Base-by-base conservation (phyloP, 768 basidiomycete species). In the Psilocybe tampanensis region DNA sequence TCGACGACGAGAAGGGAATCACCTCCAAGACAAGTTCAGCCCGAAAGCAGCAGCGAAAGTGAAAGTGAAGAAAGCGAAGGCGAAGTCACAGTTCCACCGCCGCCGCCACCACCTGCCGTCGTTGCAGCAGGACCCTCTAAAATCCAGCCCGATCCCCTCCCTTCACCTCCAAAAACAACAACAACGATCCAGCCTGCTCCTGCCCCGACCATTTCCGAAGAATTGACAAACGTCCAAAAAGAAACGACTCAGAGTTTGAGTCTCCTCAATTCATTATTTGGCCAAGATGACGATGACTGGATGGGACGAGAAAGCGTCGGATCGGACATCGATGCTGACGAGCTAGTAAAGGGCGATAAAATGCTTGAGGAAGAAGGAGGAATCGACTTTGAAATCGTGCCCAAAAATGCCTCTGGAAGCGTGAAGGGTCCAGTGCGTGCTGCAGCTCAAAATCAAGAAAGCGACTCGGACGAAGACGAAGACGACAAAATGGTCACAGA, bases 211-310 rank as follows among this genome's bases (percentile, higher is more conserved):
- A 23, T 58, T 19, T 51, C 59, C 1, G 65, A 65, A 18, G 39
- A 60, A n/a, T 55, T 61, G 29, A 36, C 52, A 13, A 71, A 83
- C 47, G 65, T 86, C 7, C 65, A 60, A 0, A 54, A 66, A 24
- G 84, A 87, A 70, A 85, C 79, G 61, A 65, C 65, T 8, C 67
- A 74, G 23, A 66, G 81, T 0, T 77, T 88, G 17, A 69, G 70
- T 45, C 72, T 90, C 17, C 70, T 89, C 0, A 66, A 74, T 6
- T 76, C 80, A 0, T 69, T 90, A 33, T 89, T 89, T 47, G 84
- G 76, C 1, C 72, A 70, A 6, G 74, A 75, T 12, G 76, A 76
- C 3, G 76, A 76, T 4, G 79, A 86, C 7, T 90, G 89, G 89
- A 78, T 76, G 2, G 86, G 82, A 6, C 68, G 69, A 21, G 88